Conservation (phyloP, 1,284 basidiomycete species). For the Apiotrichum mycotoxinovorans region DNA sequence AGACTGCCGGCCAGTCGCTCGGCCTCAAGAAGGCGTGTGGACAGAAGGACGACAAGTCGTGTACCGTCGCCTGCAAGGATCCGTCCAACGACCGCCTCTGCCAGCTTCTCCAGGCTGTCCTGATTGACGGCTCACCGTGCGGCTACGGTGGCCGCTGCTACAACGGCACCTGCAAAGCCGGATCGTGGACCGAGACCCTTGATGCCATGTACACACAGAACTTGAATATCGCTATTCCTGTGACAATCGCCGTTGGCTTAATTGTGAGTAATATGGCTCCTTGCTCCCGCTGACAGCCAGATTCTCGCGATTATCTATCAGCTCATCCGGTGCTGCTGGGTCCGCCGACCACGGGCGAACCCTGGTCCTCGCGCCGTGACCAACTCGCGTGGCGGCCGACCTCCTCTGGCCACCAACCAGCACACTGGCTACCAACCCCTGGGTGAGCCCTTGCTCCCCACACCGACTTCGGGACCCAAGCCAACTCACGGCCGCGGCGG, state of each 20-base stretch:
- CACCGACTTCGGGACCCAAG: background rate
- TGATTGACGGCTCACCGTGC: slow-evolving; percentile 82
- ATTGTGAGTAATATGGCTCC: slow-evolving; percentile 47
- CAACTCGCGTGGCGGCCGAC: background rate
- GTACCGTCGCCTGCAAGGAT: slow-evolving; percentile 76
- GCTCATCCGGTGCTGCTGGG: slow-evolving; percentile 7
- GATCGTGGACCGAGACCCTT: slow-evolving; percentile 60
- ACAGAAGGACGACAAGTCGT: slow-evolving; percentile 61
- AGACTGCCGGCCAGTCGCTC: slow-evolving; percentile 65
- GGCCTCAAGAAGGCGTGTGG: slow-evolving; percentile 66
- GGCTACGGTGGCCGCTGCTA: slow-evolving; percentile 72
- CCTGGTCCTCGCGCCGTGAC: background rate
- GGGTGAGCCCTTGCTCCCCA: background rate
- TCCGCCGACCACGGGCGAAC: background rate
- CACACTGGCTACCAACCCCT: background rate
- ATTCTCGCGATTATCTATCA: slow-evolving; percentile 20
- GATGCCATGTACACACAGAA: slow-evolving; percentile 71
- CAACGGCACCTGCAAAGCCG: slow-evolving; percentile 63
- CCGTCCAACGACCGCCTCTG: slow-evolving; percentile 62
- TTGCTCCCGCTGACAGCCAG: background rate
- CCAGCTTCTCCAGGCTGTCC: slow-evolving; percentile 67
- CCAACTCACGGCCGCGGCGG: background rate
- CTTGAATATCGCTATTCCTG: slow-evolving; percentile 73
- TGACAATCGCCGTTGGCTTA: slow-evolving; percentile 68
- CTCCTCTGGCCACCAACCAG: background rate